A percentile compares a stretch with the other conserved stretches of the same genome.
These are phyloP conservation scores for Mallotus repandus DNA, from an alignment of 441 rosid species.

Conservation along the genomic window DNA sequence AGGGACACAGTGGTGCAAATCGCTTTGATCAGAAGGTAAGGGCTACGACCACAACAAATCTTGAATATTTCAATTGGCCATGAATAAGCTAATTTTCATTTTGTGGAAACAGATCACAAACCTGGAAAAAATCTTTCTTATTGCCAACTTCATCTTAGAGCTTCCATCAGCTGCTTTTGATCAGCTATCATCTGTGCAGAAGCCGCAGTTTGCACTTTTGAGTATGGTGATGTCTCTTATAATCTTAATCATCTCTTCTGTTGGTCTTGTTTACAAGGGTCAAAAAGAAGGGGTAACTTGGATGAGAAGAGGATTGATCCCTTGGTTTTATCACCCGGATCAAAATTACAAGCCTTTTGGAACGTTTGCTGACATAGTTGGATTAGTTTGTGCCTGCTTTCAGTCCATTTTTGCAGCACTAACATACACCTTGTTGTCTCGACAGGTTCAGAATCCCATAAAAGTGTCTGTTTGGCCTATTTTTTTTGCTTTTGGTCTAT, in stretches of 20 bases:
- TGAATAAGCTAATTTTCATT: no score
- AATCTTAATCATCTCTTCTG: neutral
- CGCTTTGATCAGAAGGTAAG: neutral
- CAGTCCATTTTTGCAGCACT: constrained; percentile 2
- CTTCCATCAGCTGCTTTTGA: neutral
- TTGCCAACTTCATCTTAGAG: neutral
- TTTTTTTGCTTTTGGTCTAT: constrained; percentile 3
- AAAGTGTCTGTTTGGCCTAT: neutral
- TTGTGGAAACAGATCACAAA: neutral
- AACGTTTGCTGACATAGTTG: constrained; percentile 4
- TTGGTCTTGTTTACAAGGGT: constrained; percentile 7
- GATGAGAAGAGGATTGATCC: neutral
- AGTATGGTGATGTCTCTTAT: neutral
- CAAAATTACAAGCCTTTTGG: neutral
- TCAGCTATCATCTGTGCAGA: neutral
- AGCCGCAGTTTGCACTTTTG: neutral
- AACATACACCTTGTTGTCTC: neutral
- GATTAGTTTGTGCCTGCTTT: constrained; percentile 2
- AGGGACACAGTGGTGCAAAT: neutral
- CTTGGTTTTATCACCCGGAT: constrained; percentile 9
- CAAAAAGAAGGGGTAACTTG: neutral
- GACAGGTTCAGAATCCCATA: neutral
- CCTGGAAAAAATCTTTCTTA: neutral
- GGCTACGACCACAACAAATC: neutral
- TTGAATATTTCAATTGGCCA: no score